phyloP scores from a whole-genome alignment of 2,329 filamentous ascomycete genomes.

The Colletotrichum orchidophilum region DNA sequence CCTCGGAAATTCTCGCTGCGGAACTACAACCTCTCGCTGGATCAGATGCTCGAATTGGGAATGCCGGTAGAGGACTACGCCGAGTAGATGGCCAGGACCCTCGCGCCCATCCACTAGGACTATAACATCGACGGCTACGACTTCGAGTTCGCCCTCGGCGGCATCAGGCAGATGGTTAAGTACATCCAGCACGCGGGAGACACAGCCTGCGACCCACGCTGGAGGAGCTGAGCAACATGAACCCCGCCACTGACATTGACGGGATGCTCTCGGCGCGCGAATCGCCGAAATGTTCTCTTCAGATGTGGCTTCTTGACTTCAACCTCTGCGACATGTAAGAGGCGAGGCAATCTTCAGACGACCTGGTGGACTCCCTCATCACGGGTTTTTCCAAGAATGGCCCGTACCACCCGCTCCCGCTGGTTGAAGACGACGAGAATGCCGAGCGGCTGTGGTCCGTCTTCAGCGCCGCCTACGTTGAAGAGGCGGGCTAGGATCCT shows the following conservation, averaged over 20 bases:
- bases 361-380: neutral
- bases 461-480: too few species aligned
- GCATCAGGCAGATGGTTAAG: too few species aligned
- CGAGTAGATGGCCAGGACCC: neutral
- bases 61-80: slow-evolving; percentile 9
- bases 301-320: neutral
- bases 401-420: too few species aligned
- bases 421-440: too few species aligned
- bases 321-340: neutral
- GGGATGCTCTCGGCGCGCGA: too few species aligned
- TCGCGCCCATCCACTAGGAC: neutral
- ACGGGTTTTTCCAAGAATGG: too few species aligned
- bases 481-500: too few species aligned
- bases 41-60: slow-evolving; percentile 34
- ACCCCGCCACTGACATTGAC: neutral
- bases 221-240: neutral
- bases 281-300: too few species aligned
- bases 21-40: slow-evolving; percentile 37
- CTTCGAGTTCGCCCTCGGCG: slow-evolving; percentile 37
- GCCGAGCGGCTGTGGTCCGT: too few species aligned
- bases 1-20: slow-evolving; percentile 35
- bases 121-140: slow-evolving; percentile 24
- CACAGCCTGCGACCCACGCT: neutral
- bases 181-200: too few species aligned
- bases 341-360: too few species aligned